Conservation (phyloP, 2,329 filamentous ascomycete genomes). For the Microdochium bolleyi region DNA sequence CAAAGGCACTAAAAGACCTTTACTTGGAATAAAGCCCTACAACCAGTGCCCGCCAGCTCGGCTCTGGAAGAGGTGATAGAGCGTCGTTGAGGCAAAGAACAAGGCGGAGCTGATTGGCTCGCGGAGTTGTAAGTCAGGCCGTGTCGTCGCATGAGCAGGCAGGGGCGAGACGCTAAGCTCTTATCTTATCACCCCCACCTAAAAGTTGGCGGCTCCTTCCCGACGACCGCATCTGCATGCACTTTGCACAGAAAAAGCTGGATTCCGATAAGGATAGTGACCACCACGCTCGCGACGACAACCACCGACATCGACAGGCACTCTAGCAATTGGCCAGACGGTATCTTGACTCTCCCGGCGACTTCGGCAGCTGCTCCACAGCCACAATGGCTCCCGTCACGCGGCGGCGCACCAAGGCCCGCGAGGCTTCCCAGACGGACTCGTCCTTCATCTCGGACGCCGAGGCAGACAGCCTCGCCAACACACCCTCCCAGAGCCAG, state of each 20-base stretch:
- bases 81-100: not conserved
- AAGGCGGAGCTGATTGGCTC: not conserved
- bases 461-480: not conserved
- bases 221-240: not conserved
- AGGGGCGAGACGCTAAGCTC: not conserved
- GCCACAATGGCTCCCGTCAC: not conserved
- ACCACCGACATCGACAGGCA: no score
- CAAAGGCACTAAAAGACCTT: no score
- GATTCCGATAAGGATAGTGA: not conserved
- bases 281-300: not conserved
- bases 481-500: not conserved
- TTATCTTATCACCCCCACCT: not conserved
- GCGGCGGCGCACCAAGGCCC: not conserved
- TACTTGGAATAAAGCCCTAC: no score
- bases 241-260: not conserved
- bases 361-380: not conserved
- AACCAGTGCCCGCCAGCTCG: no score
- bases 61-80: no score
- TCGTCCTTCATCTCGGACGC: not conserved
- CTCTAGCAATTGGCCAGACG: no score
- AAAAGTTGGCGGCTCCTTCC: not conserved
- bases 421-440: not conserved
- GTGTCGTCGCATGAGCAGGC: not conserved
- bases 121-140: not conserved
- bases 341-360: not conserved